Conservation (phyloP, 1,284 basidiomycete species). For the Pseudomicrostroma phylloplanum region DNA sequence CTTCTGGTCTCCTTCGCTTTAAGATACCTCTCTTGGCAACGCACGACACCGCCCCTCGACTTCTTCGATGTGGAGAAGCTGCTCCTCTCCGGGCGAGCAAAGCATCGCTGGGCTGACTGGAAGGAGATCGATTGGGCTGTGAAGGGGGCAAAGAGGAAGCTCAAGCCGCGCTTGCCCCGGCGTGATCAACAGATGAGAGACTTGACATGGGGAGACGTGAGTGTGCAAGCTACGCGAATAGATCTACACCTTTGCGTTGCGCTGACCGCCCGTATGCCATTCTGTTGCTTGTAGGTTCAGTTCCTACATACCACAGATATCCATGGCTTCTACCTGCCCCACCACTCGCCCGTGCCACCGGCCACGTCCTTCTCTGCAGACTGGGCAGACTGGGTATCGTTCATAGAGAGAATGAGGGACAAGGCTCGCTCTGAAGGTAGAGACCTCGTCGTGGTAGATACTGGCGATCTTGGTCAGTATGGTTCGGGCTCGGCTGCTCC, state of each 20-base stretch:
- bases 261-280: too few relatives aligned
- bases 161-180: neutral
- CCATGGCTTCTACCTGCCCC: constrained; percentile 56
- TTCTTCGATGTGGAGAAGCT: too few relatives aligned
- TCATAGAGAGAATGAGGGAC: constrained; percentile 39
- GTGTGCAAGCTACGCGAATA: too few relatives aligned
- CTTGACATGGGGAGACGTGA: constrained; percentile 62
- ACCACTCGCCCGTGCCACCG: constrained; percentile 40
- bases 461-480: constrained; percentile 25
- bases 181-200: constrained; percentile 41
- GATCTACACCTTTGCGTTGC: too few relatives aligned
- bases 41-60: too few relatives aligned
- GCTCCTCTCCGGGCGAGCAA: too few relatives aligned
- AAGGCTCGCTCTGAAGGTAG: constrained; percentile 30
- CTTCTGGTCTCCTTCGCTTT: too few relatives aligned
- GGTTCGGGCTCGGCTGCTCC: constrained; percentile 12
- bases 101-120: too few relatives aligned
- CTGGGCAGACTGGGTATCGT: constrained; percentile 48
- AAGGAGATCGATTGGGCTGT: too few relatives aligned
- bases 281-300: constrained; percentile 57
- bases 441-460: constrained; percentile 47
- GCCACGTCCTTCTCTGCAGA: constrained; percentile 42
- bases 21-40: too few relatives aligned
- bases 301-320: constrained; percentile 73
- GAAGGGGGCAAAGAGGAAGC: too few relatives aligned